Base-by-base conservation (phyloP, 805 yeast species). In the Cyberlindnera suaveolens region DNA sequence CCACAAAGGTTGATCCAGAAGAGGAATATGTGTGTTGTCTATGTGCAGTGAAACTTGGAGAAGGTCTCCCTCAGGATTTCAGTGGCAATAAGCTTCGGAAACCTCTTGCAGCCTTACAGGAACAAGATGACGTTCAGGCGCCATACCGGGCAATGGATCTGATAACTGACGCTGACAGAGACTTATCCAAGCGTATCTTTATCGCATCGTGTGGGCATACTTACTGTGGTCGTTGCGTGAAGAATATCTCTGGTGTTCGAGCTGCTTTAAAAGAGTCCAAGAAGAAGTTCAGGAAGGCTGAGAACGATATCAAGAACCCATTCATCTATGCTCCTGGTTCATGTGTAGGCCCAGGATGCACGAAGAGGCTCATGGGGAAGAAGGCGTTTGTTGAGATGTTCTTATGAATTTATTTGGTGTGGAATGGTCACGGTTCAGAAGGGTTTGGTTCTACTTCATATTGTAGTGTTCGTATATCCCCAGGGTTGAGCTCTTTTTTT, bases 201-300 rank as follows among this genome's bases (percentile, higher is more conserved):
- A 71, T 73, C 16, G 74, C 85, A 0, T 62, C 65, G 33, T 88
- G 96, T 67, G 96, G 96, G 0, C 96, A 88, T 65, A 74, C 80
- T 1, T 88, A 77, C 59, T 88, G 96, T 62, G 96, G 96, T 1
- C 63, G 91, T 34, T 88, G 96, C 63, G 84, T 83, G 18, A 77
- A 77, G 50, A 74, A 79, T 52, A 78, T 83, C n/a, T 74, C 73
- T 15, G 71, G 74, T 52, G 54, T 68, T 4, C 57, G 60, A 44
- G 52, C 50, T 0, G 48, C 48, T 8, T 13, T 55, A n/a, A 44
- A 56, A 40, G 44, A 48, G 31, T 33, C 40, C 33, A 43, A 39
- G 39, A n/a, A 43, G 45, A 34, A 53, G 51, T 34, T 54, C 20
- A 47, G 46, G 30, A 48, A 54, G 52, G 18, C 46, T 45, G 34